Conservation (phyloP, 148 eudicot genomes). For the Euryodendron excelsum region DNA sequence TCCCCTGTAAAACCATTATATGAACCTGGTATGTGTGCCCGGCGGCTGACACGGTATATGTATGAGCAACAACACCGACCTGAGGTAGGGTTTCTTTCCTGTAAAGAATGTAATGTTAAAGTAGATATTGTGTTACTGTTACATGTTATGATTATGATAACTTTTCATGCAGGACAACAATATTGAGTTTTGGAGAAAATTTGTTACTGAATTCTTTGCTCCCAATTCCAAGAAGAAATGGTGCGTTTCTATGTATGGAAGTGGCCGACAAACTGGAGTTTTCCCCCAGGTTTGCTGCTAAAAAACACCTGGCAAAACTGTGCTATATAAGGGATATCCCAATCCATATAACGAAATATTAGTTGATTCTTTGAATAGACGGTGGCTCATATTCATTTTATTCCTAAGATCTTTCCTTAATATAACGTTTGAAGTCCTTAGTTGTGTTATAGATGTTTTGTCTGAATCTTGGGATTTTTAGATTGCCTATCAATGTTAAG, state of each 20-base stretch:
- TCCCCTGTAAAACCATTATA: slow-evolving; percentile 69
- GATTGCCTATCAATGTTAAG: not conserved
- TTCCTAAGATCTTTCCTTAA: not conserved
- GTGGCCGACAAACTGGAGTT: slow-evolving; percentile 90
- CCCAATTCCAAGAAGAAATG: slow-evolving; percentile 96
- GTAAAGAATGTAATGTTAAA: not conserved
- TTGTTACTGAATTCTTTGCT: slow-evolving; percentile 81
- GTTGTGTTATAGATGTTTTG: not conserved
- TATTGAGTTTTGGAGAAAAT: slow-evolving; percentile 93
- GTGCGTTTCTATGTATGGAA: slow-evolving; percentile 99
- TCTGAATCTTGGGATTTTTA: not conserved
- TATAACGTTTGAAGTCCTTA: slow-evolving; percentile 3
- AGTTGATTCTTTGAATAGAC: not conserved
- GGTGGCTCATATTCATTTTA: not conserved
- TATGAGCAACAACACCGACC: slow-evolving; percentile 96
- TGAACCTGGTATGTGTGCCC: slow-evolving; percentile 96
- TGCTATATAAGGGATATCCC: not conserved
- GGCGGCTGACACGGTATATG: slow-evolving; percentile 92
- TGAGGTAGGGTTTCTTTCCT: slow-evolving; percentile 48
- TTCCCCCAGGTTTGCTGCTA: slow-evolving; percentile 71
- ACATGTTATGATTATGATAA: not conserved
- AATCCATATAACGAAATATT: not conserved
- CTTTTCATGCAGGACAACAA: slow-evolving; percentile 67
- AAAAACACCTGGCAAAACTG: not conserved
- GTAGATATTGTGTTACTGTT: not conserved